Conservation (phyloP, 345 rosid species). For the Eucalyptus pauciflora region DNA sequence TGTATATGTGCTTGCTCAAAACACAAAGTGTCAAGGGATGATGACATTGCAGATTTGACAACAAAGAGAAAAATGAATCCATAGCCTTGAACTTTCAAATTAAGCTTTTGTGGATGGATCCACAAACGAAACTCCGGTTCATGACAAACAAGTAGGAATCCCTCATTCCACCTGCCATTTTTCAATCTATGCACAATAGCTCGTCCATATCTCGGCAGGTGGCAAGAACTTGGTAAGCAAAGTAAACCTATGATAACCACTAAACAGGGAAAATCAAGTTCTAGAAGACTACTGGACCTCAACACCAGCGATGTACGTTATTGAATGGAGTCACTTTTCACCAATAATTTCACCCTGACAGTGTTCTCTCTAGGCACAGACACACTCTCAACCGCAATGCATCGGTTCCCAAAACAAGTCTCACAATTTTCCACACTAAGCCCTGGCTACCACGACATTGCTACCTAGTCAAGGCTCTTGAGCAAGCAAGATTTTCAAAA, state of each 20-base stretch:
- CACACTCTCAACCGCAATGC: not conserved
- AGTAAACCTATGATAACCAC: not conserved
- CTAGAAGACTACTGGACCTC: not conserved
- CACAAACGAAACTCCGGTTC: not conserved
- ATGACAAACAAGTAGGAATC: not conserved
- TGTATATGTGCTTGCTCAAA: not conserved
- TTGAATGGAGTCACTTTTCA: not conserved
- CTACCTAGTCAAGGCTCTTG: not conserved
- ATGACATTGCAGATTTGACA: not conserved
- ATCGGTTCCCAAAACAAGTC: not conserved
- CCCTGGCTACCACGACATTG: not conserved
- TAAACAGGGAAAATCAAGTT: not conserved
- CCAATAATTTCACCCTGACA: not conserved
- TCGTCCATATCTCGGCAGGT: not conserved
- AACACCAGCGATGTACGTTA: not conserved
- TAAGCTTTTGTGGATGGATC: not conserved
- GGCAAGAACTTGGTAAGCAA: not conserved
- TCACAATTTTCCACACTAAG: not conserved
- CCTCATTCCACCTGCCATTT: not conserved
- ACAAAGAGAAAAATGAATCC: not conserved
- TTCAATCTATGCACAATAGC: not conserved
- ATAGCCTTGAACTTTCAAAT: not conserved
- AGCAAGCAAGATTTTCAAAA: not conserved
- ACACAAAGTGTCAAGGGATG: not conserved
- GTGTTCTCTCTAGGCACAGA: not conserved